phyloP scores from a whole-genome alignment of 495 filamentous ascomycete species.

The Neurospora sp. region DNA sequence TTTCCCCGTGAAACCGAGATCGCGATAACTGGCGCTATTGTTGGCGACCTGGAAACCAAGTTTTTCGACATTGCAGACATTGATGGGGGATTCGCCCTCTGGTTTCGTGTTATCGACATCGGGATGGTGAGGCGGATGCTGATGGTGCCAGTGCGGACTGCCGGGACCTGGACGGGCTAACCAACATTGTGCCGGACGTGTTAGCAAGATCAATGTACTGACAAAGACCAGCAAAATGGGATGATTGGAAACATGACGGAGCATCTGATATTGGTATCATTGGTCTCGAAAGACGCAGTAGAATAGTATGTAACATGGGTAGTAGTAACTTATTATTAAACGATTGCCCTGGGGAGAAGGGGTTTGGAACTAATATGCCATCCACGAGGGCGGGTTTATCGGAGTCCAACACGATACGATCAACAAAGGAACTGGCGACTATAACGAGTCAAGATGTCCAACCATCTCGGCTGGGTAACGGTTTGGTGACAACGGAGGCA shows the following conservation, averaged over 20 bases:
- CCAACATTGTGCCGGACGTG: not conserved
- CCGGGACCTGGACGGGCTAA: not conserved
- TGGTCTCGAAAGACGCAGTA: not conserved
- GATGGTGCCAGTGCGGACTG: not conserved
- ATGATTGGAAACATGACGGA: not conserved
- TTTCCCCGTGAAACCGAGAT: conserved; percentile 32
- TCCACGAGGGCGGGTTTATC: not conserved
- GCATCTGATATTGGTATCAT: not conserved
- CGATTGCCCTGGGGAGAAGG: not conserved
- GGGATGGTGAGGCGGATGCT: not conserved
- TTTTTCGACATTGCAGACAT: conserved; percentile 7
- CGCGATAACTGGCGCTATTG: conserved; percentile 30
- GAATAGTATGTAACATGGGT: not conserved
- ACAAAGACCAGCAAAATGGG: not conserved
- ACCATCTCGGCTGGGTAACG: not conserved
- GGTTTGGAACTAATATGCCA: not conserved
- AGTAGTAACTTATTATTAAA: not conserved
- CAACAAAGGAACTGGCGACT: not conserved
- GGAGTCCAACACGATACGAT: not conserved
- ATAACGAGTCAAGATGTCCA: not conserved
- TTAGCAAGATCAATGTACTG: not conserved
- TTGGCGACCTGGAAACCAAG: conserved; percentile 26
- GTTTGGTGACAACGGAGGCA: not conserved
- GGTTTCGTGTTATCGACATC: conserved; percentile 25
- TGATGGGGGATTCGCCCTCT: conserved; percentile 22